Conservation (phyloP, 164 flowering plant genomes). For the Macadamia tetraphylla region DNA sequence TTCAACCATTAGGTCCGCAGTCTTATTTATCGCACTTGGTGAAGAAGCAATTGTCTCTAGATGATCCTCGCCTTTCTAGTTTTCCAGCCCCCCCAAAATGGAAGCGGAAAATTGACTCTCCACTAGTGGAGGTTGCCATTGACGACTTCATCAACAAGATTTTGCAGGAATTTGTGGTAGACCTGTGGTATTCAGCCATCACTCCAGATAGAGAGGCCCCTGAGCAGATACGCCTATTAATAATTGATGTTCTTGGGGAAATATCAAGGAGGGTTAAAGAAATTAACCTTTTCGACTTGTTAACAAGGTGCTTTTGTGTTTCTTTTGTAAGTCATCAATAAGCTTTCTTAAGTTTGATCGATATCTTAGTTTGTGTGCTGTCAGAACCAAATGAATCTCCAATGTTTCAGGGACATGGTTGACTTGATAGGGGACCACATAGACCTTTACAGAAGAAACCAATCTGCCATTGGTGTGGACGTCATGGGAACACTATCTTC, state of each 20-base stretch:
- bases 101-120: slow-evolving; percentile 85
- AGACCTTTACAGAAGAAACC: slow-evolving; percentile 88
- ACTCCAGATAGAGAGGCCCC: slow-evolving; percentile 89
- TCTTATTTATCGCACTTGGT: slow-evolving; percentile 68
- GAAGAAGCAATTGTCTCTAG: slow-evolving; percentile 67
- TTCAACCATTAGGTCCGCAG: slow-evolving; percentile 23
- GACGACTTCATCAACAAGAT: slow-evolving; percentile 68
- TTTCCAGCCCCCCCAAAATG: slow-evolving; percentile 45
- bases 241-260: slow-evolving; percentile 83
- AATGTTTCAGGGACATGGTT: slow-evolving; percentile 73
- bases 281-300: slow-evolving; percentile 85
- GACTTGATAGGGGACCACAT: slow-evolving; percentile 80
- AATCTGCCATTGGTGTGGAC: slow-evolving; percentile 77
- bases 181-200: slow-evolving; percentile 88
- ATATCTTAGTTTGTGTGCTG: slow-evolving; percentile 7
- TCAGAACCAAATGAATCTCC: slow-evolving; percentile 9
- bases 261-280: slow-evolving; percentile 72
- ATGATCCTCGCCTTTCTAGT: slow-evolving; percentile 69
- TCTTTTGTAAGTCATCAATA: slow-evolving; percentile 26
- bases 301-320: slow-evolving; percentile 63
- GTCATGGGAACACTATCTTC: slow-evolving; percentile 83
- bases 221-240: slow-evolving; percentile 54
- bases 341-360: slow-evolving; percentile 9
- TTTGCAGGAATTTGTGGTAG: slow-evolving; percentile 74
- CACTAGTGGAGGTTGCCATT: slow-evolving; percentile 78